phyloP scores from a whole-genome alignment of 1,139 yeast genomes.

The Magnusiomyces ingens region DNA sequence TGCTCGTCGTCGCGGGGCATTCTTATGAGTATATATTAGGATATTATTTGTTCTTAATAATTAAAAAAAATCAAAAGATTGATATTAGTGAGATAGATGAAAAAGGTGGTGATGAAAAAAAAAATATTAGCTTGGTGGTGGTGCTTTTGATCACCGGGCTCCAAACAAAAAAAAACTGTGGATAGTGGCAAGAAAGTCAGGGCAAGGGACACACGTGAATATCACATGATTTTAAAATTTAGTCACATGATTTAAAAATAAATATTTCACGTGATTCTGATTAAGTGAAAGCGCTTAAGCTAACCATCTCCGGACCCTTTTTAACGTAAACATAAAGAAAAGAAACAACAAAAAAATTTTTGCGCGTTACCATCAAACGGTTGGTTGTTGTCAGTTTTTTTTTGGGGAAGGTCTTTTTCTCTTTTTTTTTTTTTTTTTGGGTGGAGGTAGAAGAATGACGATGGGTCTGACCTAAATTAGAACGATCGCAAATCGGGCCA shows the following conservation, averaged over 20 bases:
- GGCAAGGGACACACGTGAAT: too few species aligned
- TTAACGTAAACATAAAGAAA: not conserved
- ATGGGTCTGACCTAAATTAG: not conserved
- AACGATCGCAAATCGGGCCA: not conserved
- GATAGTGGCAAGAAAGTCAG: too few species aligned
- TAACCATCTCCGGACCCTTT: not conserved
- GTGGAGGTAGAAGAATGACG: too few species aligned
- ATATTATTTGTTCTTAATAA: not conserved
- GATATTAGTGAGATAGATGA: not conserved
- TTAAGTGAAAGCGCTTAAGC: not conserved
- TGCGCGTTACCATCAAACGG: too few species aligned
- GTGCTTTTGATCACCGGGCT: not conserved
- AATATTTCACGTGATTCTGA: too few species aligned
- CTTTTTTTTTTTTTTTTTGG: too few species aligned
- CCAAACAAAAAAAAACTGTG: too few species aligned
- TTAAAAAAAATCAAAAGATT: not conserved
- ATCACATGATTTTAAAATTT: too few species aligned
- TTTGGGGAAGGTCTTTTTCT: too few species aligned
- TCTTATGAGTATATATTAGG: not conserved
- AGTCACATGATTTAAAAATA: too few species aligned
- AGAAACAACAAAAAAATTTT: too few species aligned
- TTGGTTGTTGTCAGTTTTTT: too few species aligned
- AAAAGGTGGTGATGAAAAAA: not conserved
- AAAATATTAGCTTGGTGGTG: not conserved
- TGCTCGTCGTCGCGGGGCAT: conserved; percentile 7